Percentiles rank a stretch among this genome's conserved stretches.
phyloP scores from a whole-genome alignment of 129 eudicot species.

The Arctium lappa region DNA sequence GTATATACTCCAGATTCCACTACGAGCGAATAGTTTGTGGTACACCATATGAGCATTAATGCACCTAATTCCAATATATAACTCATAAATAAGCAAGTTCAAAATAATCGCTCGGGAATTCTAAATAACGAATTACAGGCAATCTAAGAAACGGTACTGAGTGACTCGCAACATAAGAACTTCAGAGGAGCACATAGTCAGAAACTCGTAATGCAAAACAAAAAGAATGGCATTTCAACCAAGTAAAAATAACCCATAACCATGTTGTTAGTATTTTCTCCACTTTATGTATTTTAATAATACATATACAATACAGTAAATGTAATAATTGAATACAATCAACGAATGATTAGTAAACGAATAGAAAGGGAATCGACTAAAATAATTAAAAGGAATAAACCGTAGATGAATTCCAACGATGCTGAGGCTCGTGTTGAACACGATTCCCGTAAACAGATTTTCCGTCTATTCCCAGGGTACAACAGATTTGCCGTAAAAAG shows the following conservation, averaged over 20 bases:
- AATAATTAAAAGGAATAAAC: too few relatives aligned
- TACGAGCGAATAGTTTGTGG: not conserved
- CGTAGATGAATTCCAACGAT: too few relatives aligned
- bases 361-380: too few relatives aligned
- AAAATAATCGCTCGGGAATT: not conserved
- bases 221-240: not conserved
- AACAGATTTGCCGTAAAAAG: too few relatives aligned
- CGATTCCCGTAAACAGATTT: too few relatives aligned
- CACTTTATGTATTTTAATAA: too few relatives aligned
- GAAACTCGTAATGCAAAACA: not conserved
- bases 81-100: not conserved
- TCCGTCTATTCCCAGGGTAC: too few relatives aligned
- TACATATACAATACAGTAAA: too few relatives aligned
- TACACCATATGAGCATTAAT: not conserved
- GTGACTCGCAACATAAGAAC: not conserved
- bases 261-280: not conserved
- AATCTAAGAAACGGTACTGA: constrained; percentile 2
- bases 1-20: not conserved
- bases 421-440: too few relatives aligned
- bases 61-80: not conserved
- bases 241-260: not conserved
- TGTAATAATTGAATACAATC: too few relatives aligned
- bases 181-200: not conserved
- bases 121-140: not conserved
- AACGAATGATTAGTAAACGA: too few relatives aligned